phyloP scores from a whole-genome alignment of 2,329 filamentous ascomycete genomes.

The Ceratocystis lukuohia region DNA sequence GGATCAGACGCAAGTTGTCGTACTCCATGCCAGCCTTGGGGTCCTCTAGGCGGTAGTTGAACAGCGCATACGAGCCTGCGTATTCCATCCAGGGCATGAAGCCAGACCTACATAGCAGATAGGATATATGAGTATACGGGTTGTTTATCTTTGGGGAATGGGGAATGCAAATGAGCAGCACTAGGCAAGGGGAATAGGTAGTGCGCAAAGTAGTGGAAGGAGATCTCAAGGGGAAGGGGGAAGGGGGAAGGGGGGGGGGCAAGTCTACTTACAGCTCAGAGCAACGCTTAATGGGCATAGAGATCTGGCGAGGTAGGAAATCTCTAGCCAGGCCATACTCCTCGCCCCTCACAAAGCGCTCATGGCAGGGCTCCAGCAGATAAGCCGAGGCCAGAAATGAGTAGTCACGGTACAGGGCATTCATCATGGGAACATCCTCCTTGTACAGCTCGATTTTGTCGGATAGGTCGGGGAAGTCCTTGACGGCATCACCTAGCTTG shows the following conservation, averaged over 20 bases:
- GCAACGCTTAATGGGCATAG: constrained; percentile 70
- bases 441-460: constrained; percentile 57
- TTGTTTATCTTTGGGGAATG: no score
- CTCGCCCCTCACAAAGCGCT: constrained; percentile 55
- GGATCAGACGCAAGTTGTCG: constrained; percentile 65
- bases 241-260: background rate
- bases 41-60: constrained; percentile 51
- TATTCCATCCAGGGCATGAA: constrained; percentile 93
- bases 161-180: no score
- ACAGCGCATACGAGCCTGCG: constrained; percentile 54
- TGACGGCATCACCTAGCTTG: constrained; percentile 60
- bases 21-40: constrained; percentile 45
- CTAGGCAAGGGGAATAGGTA: background rate
- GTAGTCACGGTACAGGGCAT: constrained; percentile 82
- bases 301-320: constrained; percentile 57
- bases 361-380: constrained; percentile 80
- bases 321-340: constrained; percentile 67
- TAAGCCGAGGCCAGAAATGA: constrained; percentile 83
- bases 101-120: constrained; percentile 35
- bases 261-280: constrained; percentile 60
- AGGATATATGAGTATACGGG: background rate
- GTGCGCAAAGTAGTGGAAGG: background rate
- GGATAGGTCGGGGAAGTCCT: constrained; percentile 65
- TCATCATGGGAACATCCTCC: constrained; percentile 63
- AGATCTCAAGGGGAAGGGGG: background rate